Base-by-base conservation (phyloP, 805 yeast species). In the Kodamaea fukazawae region DNA sequence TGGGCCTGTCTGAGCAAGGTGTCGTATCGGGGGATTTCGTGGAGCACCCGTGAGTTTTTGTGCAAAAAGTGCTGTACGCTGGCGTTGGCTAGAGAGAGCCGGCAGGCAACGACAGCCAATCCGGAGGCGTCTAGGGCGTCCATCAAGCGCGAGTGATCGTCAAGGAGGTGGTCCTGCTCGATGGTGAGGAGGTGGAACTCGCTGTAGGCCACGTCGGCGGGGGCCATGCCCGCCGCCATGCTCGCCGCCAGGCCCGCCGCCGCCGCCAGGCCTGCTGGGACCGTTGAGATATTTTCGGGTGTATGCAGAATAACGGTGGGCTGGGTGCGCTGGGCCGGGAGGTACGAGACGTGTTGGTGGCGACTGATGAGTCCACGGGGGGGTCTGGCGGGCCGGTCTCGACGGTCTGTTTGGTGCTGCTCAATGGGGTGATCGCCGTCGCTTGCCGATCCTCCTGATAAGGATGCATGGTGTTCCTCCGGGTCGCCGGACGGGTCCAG, bases 141-240 rank as follows among this genome's bases (percentile, higher is more conserved):
- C 8, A 65, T 38, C 1, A 67, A 43, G 11, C 36, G 44, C 1
- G 42, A 29, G 47, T 66, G 71, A 33, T 56, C 46, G 6, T 51
- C 44, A 4, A 44, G 40, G 6, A 59, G 34, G 11, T 58, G 50
- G 10, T 59, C 54, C 3, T 46, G 44, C 40, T 65, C 70, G 2
- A 68, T 60, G 7, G 67, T 58, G 8, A 67, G 48, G 8, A 66
- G 32, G 33, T 46, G 46, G 32, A 51, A 57, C 18, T 47, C 55
- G 27, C 52, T 51, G 45, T 53, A 67, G 13, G 41, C 32, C 2
- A 67, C 27, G 36, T 67, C 70, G 38, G 45, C 63, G 8, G 70
- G 70, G 13, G n/a, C n/a, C n/a, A n/a, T n/a, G n/a, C n/a, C n/a
- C n/a, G n/a, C n/a, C n/a, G n/a, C n/a, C n/a, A n/a, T 20, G 23